Base-by-base conservation (phyloP, 192 early-diverging fungal species). In the Coemansia sp. region DNA sequence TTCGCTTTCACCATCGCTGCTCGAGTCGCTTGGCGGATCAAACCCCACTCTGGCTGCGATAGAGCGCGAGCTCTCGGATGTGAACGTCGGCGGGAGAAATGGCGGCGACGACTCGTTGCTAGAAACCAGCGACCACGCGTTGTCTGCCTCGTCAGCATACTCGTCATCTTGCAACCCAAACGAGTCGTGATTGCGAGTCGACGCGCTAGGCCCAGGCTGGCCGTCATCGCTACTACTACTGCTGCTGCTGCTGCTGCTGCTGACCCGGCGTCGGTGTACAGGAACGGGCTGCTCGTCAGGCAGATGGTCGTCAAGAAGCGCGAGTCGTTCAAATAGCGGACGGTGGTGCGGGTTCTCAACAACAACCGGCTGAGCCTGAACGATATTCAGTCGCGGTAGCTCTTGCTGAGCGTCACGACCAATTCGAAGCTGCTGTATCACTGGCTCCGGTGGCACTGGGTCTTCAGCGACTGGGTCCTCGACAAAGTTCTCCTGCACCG, bases 341-440 rank as follows among this genome's bases (percentile, higher is more conserved):
- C 65, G 69, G 31, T 63, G 59, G 34, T 72, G 78, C 13, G 78
- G 78, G 25, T 76, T 64, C 42, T 81, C 78, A 3, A 73, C 69
- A n/a, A 64, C 63, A 11, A 73, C 68, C 0, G 74, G 79, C 28
- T 42, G 70, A 0, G 42, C 79, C 35, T 69, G 63, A 2, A 73
- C 59, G 20, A 47, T 18, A 47, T 47, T 47, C 6, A 21, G n/a
- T 13, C 52, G 42, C 37, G 45, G 10, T 23, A n/a, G 42, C 20
- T 6, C 53, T 20, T 25, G 61, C 57, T 26, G n/a, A n/a, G n/a
- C 67, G 11, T 31, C 31, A 31, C 31, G 31, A 31, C 1, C 31
- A 31, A 31, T 31, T 31, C 4, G 31, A 31, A 31, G 31, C 4
- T 36, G 50, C 33, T 37, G 37, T 5, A 13, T 34, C 36, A 26